Conservation (phyloP, 345 rosid genomes). For the Hevea brasiliensis region DNA sequence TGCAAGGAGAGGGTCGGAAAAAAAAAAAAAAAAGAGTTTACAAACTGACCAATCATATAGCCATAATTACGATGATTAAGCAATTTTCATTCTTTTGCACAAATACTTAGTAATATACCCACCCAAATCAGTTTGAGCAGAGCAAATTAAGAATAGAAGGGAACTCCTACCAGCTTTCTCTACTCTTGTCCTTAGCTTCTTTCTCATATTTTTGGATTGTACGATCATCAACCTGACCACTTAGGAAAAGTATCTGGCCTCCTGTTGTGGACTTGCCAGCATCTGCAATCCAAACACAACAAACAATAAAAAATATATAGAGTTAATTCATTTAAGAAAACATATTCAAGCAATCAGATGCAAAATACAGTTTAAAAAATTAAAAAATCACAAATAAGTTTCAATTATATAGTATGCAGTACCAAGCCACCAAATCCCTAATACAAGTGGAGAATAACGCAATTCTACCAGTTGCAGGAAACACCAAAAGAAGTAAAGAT, state of each 20-base stretch:
- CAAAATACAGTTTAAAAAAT: background rate
- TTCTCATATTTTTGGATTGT: constrained; percentile 94
- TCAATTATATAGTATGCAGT: background rate
- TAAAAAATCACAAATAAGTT: too few species aligned
- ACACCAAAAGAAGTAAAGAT: too few species aligned
- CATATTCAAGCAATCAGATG: background rate
- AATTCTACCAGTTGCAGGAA: too few species aligned
- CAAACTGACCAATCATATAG: background rate
- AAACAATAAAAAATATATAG: background rate
- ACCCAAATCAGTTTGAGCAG: background rate
- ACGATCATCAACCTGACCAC: constrained; percentile 96
- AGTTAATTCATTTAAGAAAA: background rate
- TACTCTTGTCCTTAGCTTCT: constrained; percentile 97
- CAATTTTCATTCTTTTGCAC: background rate
- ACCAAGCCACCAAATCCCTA: too few species aligned
- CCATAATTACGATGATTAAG: background rate
- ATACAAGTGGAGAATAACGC: too few species aligned
- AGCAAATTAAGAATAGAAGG: constrained; percentile 10
- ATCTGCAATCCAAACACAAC: constrained; percentile 47
- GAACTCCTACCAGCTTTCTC: constrained; percentile 85
- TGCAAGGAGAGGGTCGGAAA: too few species aligned
- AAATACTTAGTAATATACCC: background rate
- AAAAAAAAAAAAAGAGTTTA: background rate
- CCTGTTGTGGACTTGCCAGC: constrained; percentile 97
- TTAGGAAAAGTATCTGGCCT: constrained; percentile 94